Base-by-base conservation (phyloP, 495 filamentous ascomycete genomes). In the Eremomyces bilateralis region DNA sequence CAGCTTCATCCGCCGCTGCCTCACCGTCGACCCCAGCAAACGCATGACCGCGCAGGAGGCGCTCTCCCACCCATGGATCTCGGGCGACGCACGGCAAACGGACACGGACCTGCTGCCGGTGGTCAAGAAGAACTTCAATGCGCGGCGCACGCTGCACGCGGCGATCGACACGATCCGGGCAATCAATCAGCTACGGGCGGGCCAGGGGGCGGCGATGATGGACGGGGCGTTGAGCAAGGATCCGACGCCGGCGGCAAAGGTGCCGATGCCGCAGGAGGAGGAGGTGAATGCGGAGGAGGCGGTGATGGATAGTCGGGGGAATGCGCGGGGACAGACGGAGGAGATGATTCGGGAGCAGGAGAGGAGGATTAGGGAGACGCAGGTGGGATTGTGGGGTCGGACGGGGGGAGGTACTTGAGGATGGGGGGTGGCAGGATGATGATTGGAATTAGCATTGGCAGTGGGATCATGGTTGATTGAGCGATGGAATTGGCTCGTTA, bases 41-140 rank as follows among this genome's bases (percentile, higher is more conserved):
- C 78, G 88, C 34, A 80, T 95, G 70, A 94, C 84, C n/a, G 79
- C 85, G 4, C 80, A 95, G 55, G 71, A 88, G 54, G 88, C 88
- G 12, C 69, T 97, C 6, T 73, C 74, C 36, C 88, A 95, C 49
- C 62, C 73, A 16, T 97, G 90, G 65, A 71, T 97, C 31, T 73
- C 72, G 25, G 76, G 60, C 34, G 49, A 60, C 12, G 27, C 21
- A 29, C 61, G 39, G 24, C 43, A 56, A 15, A 53, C 56, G 10
- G 54, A 50, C 17, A 63, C 67, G 34, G 88, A 97, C 58, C 61
- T 97, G 35, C 60, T 95, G 40, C 88, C 88, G 1, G 78, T 73
- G 2, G 79, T 97, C 42, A 90, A 90, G 69, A 94, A 94, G 72
- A 97, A 97, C 58, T 97, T 97, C 64, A 97, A 97, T 45, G 88